Conservation (phyloP, 208 protist genomes). For the Spongospora subterranea region DNA sequence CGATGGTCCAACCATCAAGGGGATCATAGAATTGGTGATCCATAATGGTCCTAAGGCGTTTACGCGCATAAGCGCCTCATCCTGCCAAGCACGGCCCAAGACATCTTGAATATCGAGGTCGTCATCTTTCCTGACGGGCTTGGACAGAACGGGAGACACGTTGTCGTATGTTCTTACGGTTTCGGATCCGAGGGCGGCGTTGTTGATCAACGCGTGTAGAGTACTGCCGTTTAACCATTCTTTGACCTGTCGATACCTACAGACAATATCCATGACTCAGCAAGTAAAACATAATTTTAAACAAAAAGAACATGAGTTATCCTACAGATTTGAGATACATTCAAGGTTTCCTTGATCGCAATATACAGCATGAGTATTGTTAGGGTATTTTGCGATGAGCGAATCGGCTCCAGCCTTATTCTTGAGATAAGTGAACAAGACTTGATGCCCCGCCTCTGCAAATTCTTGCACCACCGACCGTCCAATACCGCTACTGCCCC, state of each 20-base stretch:
- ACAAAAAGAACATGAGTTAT: constrained; percentile 6
- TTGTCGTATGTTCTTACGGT: constrained; percentile 32
- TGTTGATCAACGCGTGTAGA: constrained; percentile 1
- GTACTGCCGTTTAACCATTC: neutral
- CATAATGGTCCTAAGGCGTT: constrained; percentile 25
- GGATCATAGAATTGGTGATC: neutral
- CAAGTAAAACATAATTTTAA: neutral
- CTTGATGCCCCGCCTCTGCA: neutral
- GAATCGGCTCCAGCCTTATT: neutral
- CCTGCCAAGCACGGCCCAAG: neutral
- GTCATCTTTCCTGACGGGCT: neutral
- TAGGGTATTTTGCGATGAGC: neutral
- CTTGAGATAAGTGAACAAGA: constrained; percentile 16
- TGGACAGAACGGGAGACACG: neutral
- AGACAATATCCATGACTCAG: neutral
- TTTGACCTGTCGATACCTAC: neutral
- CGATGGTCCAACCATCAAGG: neutral
- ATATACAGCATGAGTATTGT: neutral
- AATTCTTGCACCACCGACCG: neutral
- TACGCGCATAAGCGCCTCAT: constrained; percentile 42
- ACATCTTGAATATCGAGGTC: neutral
- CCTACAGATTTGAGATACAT: neutral
- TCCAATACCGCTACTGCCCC: constrained; percentile 27
- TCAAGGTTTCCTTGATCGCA: constrained; percentile 21
- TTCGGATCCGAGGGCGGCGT: constrained; percentile 28